phyloP scores from a whole-genome alignment of 164 flowering plant species.

The Aristolochia contorta region DNA sequence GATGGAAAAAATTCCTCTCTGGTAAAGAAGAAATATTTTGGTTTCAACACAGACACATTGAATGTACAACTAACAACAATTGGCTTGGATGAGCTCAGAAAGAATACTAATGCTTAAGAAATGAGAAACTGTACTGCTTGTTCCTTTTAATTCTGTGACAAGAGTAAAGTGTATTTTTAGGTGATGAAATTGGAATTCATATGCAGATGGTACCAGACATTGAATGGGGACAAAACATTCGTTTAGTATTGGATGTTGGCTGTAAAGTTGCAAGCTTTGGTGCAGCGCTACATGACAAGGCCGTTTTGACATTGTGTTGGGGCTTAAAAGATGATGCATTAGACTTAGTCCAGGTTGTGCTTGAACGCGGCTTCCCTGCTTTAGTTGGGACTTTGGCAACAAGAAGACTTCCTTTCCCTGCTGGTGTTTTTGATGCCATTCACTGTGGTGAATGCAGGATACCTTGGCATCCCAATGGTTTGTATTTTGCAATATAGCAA shows the following conservation, averaged over 20 bases:
- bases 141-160: too few relatives aligned
- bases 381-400: slow-evolving; percentile 57
- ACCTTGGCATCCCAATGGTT: slow-evolving; percentile 86
- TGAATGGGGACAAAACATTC: slow-evolving; percentile 97
- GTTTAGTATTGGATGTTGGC: slow-evolving; percentile 78
- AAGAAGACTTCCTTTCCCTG: slow-evolving; percentile 85
- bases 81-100: too few relatives aligned
- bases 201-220: slow-evolving; percentile 93
- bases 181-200: background rate
- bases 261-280: slow-evolving; percentile 70
- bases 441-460: slow-evolving; percentile 77
- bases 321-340: slow-evolving; percentile 84
- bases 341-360: slow-evolving; percentile 79
- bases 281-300: slow-evolving; percentile 72
- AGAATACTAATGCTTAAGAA: too few relatives aligned
- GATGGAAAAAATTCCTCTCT: too few relatives aligned
- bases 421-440: slow-evolving; percentile 82
- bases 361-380: slow-evolving; percentile 91
- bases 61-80: too few relatives aligned
- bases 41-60: too few relatives aligned
- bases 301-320: slow-evolving; percentile 58
- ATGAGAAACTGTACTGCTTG: too few relatives aligned
- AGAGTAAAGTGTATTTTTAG: too few relatives aligned
- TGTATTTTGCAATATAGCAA: slow-evolving; percentile 8
- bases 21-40: too few relatives aligned